Conservation (phyloP, 371 early-diverging fungal species). For the Blakeslea trispora region DNA sequence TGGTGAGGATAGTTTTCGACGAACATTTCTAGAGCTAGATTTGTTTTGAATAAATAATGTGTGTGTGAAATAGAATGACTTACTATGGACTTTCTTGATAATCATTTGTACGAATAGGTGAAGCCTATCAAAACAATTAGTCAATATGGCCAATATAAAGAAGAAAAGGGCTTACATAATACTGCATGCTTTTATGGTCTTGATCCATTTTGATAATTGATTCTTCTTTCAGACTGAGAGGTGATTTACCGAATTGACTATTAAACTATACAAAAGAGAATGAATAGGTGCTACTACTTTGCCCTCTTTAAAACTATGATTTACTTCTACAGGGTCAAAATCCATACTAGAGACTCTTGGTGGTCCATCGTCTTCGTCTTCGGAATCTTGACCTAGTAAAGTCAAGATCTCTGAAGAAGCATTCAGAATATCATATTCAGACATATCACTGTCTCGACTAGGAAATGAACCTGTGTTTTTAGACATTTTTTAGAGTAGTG, state of each 20-base stretch:
- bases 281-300: too few relatives aligned
- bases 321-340: not conserved
- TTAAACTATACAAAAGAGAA: not conserved
- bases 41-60: not conserved
- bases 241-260: not conserved
- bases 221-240: not conserved
- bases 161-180: not conserved
- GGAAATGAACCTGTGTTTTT: not conserved
- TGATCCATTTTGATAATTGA: not conserved
- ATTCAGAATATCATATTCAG: not conserved
- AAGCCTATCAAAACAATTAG: too few relatives aligned
- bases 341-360: not conserved
- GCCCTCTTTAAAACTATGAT: too few relatives aligned
- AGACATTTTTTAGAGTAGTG: not conserved
- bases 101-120: not conserved
- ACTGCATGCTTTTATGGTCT: not conserved
- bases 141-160: too few relatives aligned
- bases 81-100: not conserved
- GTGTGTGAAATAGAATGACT: not conserved
- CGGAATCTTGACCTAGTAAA: not conserved
- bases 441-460: not conserved
- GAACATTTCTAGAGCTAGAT: not conserved
- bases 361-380: not conserved
- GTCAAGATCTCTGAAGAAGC: slow-evolving; percentile 1
- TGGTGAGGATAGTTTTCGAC: not conserved